Percentiles rank a stretch among this genome's conserved stretches.
phyloP scores from a whole-genome alignment of 2,329 filamentous ascomycete species.

The Blastomyces parvus region DNA sequence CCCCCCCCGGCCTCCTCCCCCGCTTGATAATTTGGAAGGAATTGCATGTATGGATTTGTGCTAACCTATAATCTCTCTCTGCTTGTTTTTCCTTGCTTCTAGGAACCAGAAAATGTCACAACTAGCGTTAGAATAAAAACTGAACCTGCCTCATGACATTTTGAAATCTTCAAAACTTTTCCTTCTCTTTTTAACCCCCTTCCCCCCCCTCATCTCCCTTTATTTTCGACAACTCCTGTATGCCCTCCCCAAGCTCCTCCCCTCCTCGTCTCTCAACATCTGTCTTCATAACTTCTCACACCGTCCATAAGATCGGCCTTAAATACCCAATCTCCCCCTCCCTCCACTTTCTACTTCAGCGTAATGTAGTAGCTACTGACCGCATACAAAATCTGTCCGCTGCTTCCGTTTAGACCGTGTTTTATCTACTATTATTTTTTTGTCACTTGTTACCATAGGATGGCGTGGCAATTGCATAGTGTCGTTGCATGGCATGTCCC shows the following conservation, averaged over 20 bases:
- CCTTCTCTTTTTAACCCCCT: background rate
- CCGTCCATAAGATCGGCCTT: background rate
- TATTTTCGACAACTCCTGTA: too few relatives aligned
- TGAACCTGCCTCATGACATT: conserved; percentile 26
- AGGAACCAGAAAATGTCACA: conserved; percentile 9
- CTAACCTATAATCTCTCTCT: background rate
- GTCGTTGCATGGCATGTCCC: background rate
- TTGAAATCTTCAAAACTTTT: background rate
- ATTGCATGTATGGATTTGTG: background rate
- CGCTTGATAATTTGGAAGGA: background rate
- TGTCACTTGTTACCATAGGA: background rate
- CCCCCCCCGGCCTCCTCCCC: too few relatives aligned
- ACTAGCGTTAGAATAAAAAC: conserved; percentile 33
- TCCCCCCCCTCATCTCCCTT: background rate
- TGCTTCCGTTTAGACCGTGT: background rate
- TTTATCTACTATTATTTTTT: background rate
- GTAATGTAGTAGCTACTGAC: background rate
- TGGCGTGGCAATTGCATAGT: background rate
- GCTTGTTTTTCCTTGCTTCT: background rate
- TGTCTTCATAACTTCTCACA: background rate
- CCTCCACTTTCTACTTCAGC: background rate
- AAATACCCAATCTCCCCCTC: background rate
- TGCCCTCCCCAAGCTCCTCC: background rate
- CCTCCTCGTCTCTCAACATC: background rate
- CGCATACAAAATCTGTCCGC: background rate